These are phyloP conservation scores for Aegilops sharonensis DNA, from an alignment of 176 grass and related monocot species.

Conservation along the genomic window DNA sequence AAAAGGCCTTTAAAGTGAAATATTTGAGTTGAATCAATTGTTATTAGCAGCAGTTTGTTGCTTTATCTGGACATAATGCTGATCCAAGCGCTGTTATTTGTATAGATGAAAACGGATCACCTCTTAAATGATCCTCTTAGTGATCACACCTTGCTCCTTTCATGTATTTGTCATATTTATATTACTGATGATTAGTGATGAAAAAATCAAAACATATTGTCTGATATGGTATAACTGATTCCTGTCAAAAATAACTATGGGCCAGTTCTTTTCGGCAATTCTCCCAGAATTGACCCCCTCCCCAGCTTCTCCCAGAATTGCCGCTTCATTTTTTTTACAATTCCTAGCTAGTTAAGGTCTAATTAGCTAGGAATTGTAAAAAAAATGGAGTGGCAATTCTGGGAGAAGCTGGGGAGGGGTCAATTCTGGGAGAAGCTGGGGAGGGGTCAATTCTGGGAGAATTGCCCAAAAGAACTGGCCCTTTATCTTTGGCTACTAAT, in stretches of 20 bases:
- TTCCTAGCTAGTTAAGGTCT: too few species aligned
- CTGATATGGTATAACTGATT: not conserved
- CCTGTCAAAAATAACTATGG: not conserved
- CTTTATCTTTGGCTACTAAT: not conserved
- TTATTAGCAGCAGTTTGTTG: not conserved
- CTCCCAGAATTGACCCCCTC: too few species aligned
- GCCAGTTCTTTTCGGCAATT: too few species aligned
- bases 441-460: too few species aligned
- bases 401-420: too few species aligned
- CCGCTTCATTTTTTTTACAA: too few species aligned
- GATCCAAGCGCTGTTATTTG: not conserved
- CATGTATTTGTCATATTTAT: not conserved
- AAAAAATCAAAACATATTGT: not conserved
- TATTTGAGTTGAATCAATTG: not conserved
- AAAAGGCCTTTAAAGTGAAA: not conserved
- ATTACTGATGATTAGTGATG: not conserved
- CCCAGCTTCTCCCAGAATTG: too few species aligned
- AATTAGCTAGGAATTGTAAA: too few species aligned
- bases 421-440: too few species aligned
- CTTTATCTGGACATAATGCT: conserved; percentile 3
- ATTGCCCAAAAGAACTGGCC: too few species aligned
- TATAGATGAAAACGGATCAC: not conserved
- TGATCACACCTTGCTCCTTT: not conserved
- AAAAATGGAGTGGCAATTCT: too few species aligned
- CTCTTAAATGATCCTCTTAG: conserved; percentile 4